These are phyloP conservation scores for Pogostemon cablin DNA, from an alignment of 257 asterid genomes.

Conservation along the genomic window DNA sequence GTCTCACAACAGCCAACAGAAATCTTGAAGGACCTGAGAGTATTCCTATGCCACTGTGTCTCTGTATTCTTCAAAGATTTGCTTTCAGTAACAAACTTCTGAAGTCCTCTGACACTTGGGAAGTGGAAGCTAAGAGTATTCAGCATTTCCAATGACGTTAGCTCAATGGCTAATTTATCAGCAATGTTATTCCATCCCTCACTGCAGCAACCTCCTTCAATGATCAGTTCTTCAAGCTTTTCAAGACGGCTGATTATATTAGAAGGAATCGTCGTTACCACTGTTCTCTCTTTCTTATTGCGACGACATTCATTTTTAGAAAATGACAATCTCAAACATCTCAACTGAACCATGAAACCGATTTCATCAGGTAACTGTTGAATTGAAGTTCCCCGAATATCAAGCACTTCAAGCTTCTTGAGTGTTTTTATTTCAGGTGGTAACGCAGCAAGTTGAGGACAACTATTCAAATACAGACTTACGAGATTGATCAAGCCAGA, in stretches of 20 bases:
- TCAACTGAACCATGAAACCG: slow-evolving; percentile 9
- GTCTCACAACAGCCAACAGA: slow-evolving; percentile 24
- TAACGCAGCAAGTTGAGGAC: slow-evolving; percentile 19
- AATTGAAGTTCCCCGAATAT: slow-evolving; percentile 35
- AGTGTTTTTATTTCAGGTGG: slow-evolving; percentile 14
- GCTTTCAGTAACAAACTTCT: neutral
- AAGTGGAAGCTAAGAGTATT: slow-evolving; percentile 32
- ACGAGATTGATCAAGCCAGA: slow-evolving; percentile 24
- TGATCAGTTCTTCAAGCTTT: slow-evolving; percentile 29
- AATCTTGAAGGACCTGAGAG: slow-evolving; percentile 33
- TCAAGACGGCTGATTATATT: slow-evolving; percentile 13
- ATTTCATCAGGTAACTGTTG: slow-evolving; percentile 6
- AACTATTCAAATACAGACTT: slow-evolving; percentile 27
- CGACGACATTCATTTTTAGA: neutral
- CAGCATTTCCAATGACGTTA: slow-evolving; percentile 22
- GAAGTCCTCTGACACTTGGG: slow-evolving; percentile 21
- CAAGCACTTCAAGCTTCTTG: slow-evolving; percentile 29
- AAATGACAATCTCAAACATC: slow-evolving; percentile 31
- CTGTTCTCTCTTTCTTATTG: neutral
- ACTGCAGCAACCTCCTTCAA: slow-evolving; percentile 11
- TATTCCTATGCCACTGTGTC: slow-evolving; percentile 8
- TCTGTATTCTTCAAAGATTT: neutral
- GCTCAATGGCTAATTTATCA: neutral
- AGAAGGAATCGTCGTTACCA: slow-evolving; percentile 4
- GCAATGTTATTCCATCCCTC: slow-evolving; percentile 7